These are phyloP conservation scores for Phyllosticta ampelicida DNA, from an alignment of 2,329 filamentous ascomycete species.

Conservation along the genomic window DNA sequence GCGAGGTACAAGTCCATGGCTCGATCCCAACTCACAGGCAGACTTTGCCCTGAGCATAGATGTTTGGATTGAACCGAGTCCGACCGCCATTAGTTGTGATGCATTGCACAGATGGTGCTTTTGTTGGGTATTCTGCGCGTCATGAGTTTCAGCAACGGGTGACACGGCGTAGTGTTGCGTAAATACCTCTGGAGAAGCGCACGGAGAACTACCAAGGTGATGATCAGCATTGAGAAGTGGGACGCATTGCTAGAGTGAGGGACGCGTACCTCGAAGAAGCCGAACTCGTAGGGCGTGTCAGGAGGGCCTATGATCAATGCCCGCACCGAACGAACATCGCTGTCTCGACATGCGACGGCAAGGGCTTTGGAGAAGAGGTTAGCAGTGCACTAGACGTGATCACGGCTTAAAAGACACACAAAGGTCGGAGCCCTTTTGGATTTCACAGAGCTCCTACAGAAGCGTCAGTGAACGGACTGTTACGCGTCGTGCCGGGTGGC, in stretches of 20 bases:
- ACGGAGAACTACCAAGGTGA: constrained; percentile 52
- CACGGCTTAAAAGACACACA: constrained; percentile 45
- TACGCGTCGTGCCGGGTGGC: constrained; percentile 16
- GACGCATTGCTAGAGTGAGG: not conserved
- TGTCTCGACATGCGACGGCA: constrained; percentile 76
- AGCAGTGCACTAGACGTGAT: constrained; percentile 3
- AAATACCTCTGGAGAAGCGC: constrained; percentile 61
- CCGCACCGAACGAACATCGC: constrained; percentile 77
- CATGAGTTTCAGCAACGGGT: not conserved
- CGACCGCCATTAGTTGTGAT: constrained; percentile 81
- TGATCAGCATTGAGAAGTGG: not conserved
- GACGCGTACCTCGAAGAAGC: constrained; percentile 74
- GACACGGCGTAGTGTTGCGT: not conserved
- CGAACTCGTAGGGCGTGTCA: constrained; percentile 92
- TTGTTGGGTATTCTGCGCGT: constrained; percentile 62
- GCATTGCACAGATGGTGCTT: constrained; percentile 50
- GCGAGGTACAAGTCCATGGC: not conserved
- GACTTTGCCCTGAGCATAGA: constrained; percentile 83
- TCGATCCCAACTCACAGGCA: constrained; percentile 58
- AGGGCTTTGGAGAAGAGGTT: constrained; percentile 47
- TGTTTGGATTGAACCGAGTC: constrained; percentile 92
- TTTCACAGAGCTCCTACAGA: constrained; percentile 66
- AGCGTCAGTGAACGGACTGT: constrained; percentile 12
- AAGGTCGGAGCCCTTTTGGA: constrained; percentile 73
- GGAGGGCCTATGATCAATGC: constrained; percentile 86